These are phyloP conservation scores for Fusarium longipes DNA, from an alignment of 2,329 filamentous ascomycete species.

Conservation along the genomic window DNA sequence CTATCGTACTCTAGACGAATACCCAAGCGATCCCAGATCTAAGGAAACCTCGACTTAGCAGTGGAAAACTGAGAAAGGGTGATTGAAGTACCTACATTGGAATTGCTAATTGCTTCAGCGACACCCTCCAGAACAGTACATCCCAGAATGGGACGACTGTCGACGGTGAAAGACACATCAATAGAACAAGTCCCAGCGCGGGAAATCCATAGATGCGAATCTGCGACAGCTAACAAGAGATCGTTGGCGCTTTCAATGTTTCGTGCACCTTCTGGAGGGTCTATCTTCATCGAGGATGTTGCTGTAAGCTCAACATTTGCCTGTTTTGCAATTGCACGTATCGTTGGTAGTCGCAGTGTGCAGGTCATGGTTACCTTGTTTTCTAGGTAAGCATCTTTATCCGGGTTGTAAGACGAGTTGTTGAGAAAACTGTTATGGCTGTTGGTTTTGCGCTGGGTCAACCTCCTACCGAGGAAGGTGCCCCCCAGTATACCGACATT, in stretches of 20 bases:
- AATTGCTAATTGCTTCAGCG: conserved; percentile 38
- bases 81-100: conserved; percentile 47
- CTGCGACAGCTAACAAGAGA: conserved; percentile 38
- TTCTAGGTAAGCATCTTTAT: background rate
- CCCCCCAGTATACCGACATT: too few species aligned
- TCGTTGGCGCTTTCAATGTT: conserved; percentile 36
- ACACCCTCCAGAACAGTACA: conserved; percentile 19
- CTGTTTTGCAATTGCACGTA: conserved; percentile 39
- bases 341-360: conserved; percentile 42
- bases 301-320: conserved; percentile 43
- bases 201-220: conserved; percentile 50
- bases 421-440: background rate
- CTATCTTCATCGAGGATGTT: conserved; percentile 44
- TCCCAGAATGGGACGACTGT: conserved; percentile 33
- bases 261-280: conserved; percentile 33
- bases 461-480: conserved; percentile 2
- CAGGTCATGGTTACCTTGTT: conserved; percentile 10
- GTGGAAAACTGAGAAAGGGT: background rate
- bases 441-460: background rate
- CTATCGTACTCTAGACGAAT: conserved; percentile 44
- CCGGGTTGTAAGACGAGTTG: background rate
- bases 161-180: conserved; percentile 42
- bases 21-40: conserved; percentile 51
- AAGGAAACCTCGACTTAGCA: background rate
- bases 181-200: conserved; percentile 48